These are phyloP conservation scores for Boletellus ananiceps DNA, from an alignment of 768 basidiomycete species.

Conservation along the genomic window DNA sequence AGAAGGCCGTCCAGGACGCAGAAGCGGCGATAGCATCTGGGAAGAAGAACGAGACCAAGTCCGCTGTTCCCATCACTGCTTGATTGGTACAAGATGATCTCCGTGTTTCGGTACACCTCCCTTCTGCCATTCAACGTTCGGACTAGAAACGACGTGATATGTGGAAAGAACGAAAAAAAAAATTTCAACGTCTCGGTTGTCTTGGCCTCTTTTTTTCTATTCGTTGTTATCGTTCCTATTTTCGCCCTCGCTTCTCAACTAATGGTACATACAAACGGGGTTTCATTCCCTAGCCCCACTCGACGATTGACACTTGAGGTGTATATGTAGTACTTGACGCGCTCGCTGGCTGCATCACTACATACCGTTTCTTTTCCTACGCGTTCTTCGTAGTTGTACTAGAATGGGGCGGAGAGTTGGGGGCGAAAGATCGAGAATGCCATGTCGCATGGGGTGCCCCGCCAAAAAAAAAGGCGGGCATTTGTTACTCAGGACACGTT, in stretches of 20 bases:
- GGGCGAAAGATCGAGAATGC: constrained; percentile 11
- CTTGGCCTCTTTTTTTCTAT: constrained; percentile 13
- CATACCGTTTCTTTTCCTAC: constrained; percentile 6
- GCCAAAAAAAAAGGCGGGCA: constrained; percentile 7
- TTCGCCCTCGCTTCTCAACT: neutral
- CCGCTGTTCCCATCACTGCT: constrained; percentile 40
- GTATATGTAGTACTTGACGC: constrained; percentile 23
- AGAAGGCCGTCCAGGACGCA: constrained; percentile 63
- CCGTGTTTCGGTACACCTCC: neutral
- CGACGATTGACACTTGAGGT: constrained; percentile 8
- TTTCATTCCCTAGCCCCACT: constrained; percentile 3
- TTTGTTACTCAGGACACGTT: neutral
- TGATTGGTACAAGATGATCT: constrained; percentile 5
- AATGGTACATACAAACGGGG: constrained; percentile 14
- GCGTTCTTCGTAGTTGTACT: constrained; percentile 15
- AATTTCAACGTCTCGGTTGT: constrained; percentile 5
- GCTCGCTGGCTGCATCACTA: constrained; percentile 7
- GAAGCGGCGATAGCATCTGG: constrained; percentile 53
- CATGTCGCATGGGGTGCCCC: constrained; percentile 2
- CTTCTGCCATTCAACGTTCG: neutral
- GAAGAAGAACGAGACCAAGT: constrained; percentile 55
- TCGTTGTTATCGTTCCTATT: constrained; percentile 19
- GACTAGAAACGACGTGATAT: constrained; percentile 12
- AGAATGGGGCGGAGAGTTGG: constrained; percentile 4
- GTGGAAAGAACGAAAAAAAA: constrained; percentile 18